phyloP scores from a whole-genome alignment of 805 yeast genomes.

The Teunomyces tritomae region DNA sequence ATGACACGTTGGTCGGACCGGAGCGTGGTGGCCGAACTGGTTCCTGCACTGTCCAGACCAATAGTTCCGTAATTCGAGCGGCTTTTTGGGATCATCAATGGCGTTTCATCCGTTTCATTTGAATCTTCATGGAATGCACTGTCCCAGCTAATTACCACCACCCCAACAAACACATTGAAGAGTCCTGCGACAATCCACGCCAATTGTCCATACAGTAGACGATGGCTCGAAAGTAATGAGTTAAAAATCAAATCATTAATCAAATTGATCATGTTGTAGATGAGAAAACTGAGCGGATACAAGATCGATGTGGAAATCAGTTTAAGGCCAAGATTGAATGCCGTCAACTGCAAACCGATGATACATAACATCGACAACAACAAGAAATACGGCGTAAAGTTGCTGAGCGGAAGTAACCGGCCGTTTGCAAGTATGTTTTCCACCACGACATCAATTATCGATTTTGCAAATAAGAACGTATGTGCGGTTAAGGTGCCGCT shows the following conservation, averaged over 20 bases:
- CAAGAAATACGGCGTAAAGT: slow-evolving; percentile 40
- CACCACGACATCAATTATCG: slow-evolving; percentile 67
- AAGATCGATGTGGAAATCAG: slow-evolving; percentile 71
- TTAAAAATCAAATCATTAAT: slow-evolving; percentile 52
- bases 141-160: slow-evolving; percentile 60
- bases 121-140: slow-evolving; percentile 26
- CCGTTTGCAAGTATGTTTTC: slow-evolving; percentile 35
- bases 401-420: slow-evolving; percentile 22
- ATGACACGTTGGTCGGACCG: slow-evolving; percentile 18
- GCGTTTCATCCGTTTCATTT: not conserved
- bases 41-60: not conserved
- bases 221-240: slow-evolving; percentile 50
- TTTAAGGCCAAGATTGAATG: slow-evolving; percentile 71
- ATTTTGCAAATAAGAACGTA: slow-evolving; percentile 80
- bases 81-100: not conserved
- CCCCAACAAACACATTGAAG: slow-evolving; percentile 62
- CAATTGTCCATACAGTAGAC: slow-evolving; percentile 48
- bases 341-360: slow-evolving; percentile 68
- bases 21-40: not conserved
- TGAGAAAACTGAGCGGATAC: slow-evolving; percentile 82
- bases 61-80: not conserved
- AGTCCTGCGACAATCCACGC: slow-evolving; percentile 45
- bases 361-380: slow-evolving; percentile 54
- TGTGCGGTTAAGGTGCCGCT: slow-evolving; percentile 84
- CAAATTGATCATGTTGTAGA: slow-evolving; percentile 66